Conservation (phyloP, 768 basidiomycete species). For the Tulasnella sp. region DNA sequence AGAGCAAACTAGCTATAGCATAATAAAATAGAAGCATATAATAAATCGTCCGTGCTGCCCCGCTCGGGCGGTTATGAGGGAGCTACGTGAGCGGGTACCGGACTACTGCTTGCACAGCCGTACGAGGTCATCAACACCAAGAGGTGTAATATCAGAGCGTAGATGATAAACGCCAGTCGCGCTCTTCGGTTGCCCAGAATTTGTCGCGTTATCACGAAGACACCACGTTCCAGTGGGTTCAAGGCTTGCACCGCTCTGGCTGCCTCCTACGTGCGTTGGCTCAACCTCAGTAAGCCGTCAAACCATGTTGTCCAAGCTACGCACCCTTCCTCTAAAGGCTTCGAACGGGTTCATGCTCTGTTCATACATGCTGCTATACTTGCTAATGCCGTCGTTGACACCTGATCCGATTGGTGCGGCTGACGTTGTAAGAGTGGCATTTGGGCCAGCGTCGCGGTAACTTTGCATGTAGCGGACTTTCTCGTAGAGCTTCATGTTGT, state of each 20-base stretch:
- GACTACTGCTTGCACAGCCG: constrained; percentile 53
- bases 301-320: constrained; percentile 44
- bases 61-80: constrained; percentile 19
- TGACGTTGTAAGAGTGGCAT: constrained; percentile 34
- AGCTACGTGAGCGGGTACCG: constrained; percentile 16
- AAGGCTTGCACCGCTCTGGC: constrained; percentile 89
- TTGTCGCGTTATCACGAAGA: constrained; percentile 80
- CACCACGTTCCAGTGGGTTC: constrained; percentile 87
- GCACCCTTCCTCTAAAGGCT: constrained; percentile 90
- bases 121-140: constrained; percentile 79
- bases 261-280: constrained; percentile 69
- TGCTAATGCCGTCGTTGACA: constrained; percentile 73
- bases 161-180: constrained; percentile 86
- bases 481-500: constrained; percentile 97
- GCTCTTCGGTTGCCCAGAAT: constrained; percentile 89
- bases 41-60: constrained; percentile 2
- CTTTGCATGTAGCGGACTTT: constrained; percentile 99
- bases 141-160: constrained; percentile 79
- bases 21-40: constrained; percentile 31
- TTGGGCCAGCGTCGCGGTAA: constrained; percentile 63
- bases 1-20: constrained; percentile 28
- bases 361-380: constrained; percentile 90
- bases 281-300: not conserved
- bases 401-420: constrained; percentile 30
- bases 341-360: constrained; percentile 99